phyloP scores from a whole-genome alignment of 345 rosid species.

The Sonneratia caseolaris region DNA sequence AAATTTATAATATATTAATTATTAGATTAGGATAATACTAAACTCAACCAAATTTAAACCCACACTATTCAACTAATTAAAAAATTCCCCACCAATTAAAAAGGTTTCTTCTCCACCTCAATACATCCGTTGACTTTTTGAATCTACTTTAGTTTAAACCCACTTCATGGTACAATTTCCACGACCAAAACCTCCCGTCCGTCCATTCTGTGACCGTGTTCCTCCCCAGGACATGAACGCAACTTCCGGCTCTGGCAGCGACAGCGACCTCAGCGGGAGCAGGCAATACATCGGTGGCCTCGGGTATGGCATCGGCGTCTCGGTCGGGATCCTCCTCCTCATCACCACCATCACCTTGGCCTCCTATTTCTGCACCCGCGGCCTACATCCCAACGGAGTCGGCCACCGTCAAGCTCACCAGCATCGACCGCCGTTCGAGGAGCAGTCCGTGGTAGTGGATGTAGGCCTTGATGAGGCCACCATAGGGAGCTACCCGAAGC shows the following conservation, averaged over 20 bases:
- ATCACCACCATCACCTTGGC: conserved; percentile 31
- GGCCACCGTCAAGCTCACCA: conserved; percentile 4
- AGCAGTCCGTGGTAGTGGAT: conserved; percentile 22
- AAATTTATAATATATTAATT: too few relatives aligned
- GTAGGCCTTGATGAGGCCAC: conserved; percentile 67
- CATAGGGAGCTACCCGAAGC: conserved; percentile 60
- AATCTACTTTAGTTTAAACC: neutral
- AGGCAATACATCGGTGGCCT: conserved; percentile 20
- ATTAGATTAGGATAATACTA: too few relatives aligned
- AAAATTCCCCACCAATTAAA: neutral
- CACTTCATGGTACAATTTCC: neutral
- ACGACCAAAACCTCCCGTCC: neutral
- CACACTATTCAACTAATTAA: neutral
- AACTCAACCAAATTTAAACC: too few relatives aligned
- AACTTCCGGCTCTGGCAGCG: conserved; percentile 3
- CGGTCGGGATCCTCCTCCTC: conserved; percentile 32
- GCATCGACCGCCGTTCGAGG: neutral
- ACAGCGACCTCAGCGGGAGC: conserved; percentile 12
- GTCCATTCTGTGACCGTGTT: neutral
- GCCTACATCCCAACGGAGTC: neutral
- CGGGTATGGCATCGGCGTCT: conserved; percentile 35
- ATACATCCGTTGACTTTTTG: neutral
- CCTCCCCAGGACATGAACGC: conserved; percentile 14
- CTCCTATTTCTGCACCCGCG: conserved; percentile 34
- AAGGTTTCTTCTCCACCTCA: neutral